phyloP scores from a whole-genome alignment of 805 yeast genomes.

The Starmerella potacharoeniae region DNA sequence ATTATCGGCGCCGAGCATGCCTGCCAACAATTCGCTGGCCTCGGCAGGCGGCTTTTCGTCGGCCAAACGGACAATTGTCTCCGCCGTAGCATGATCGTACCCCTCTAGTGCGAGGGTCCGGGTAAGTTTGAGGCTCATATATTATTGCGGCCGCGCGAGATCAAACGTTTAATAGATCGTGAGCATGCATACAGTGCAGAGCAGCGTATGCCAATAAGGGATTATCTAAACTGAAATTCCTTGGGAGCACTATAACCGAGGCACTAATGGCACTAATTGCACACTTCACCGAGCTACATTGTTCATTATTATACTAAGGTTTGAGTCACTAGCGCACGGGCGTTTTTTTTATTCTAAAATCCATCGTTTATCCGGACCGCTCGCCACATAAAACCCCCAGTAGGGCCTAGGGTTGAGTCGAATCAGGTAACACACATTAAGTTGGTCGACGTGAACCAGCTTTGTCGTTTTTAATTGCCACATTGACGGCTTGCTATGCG shows the following conservation, averaged over 20 bases:
- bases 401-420: neutral
- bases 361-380: neutral
- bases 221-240: too few relatives aligned
- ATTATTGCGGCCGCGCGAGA: too few relatives aligned
- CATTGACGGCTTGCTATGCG: neutral
- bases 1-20: slow-evolving; percentile 14
- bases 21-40: slow-evolving; percentile 17
- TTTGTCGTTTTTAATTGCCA: neutral
- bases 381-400: neutral
- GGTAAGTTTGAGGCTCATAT: slow-evolving; percentile 8
- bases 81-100: slow-evolving; percentile 22
- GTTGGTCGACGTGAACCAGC: neutral
- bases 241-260: too few relatives aligned
- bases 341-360: too few relatives aligned
- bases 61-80: slow-evolving; percentile 17
- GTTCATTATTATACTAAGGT: too few relatives aligned
- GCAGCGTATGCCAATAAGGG: too few relatives aligned
- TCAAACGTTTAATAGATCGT: too few relatives aligned
- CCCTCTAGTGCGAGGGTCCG: slow-evolving; percentile 17
- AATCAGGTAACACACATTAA: neutral
- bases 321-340: too few relatives aligned
- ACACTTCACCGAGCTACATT: too few relatives aligned
- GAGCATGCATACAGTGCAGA: too few relatives aligned
- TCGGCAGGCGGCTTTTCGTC: slow-evolving; percentile 16
- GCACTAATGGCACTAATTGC: too few relatives aligned